These are phyloP conservation scores for Puccinia hordei DNA, from an alignment of 1,284 basidiomycete genomes.

Conservation along the genomic window DNA sequence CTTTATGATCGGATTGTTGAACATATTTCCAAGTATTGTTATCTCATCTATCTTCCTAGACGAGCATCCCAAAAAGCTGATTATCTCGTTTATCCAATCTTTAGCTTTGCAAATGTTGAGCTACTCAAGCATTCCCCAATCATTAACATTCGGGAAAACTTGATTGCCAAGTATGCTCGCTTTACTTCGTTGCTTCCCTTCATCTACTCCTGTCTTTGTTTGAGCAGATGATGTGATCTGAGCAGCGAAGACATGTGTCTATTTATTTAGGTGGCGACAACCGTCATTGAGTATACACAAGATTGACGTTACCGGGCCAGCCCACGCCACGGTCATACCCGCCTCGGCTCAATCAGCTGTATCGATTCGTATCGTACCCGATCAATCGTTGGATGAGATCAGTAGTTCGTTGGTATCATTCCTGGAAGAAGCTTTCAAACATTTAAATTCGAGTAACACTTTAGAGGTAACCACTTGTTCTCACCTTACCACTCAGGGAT, in stretches of 20 bases:
- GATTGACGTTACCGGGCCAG: slow-evolving; percentile 54
- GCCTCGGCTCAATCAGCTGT: slow-evolving; percentile 75
- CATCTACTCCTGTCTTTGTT: slow-evolving; percentile 52
- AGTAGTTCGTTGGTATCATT: slow-evolving; percentile 68
- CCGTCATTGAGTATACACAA: slow-evolving; percentile 55
- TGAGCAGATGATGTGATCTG: neutral
- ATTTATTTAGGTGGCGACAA: slow-evolving; percentile 39
- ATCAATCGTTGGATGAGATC: slow-evolving; percentile 78
- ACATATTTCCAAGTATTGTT: slow-evolving; percentile 28
- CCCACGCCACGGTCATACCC: slow-evolving; percentile 81
- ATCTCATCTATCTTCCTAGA: slow-evolving; percentile 29
- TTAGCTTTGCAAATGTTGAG: slow-evolving; percentile 45
- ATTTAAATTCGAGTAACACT: slow-evolving; percentile 70
- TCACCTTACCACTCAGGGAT: neutral
- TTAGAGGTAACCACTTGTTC: slow-evolving; percentile 65
- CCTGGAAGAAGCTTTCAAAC: slow-evolving; percentile 68
- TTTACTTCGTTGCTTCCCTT: slow-evolving; percentile 60
- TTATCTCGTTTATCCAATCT: neutral
- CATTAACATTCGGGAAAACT: slow-evolving; percentile 53
- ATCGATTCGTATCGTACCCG: slow-evolving; percentile 87
- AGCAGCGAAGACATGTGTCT: slow-evolving; percentile 27
- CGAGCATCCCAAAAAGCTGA: neutral
- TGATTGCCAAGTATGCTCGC: slow-evolving; percentile 65
- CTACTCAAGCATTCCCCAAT: slow-evolving; percentile 54
- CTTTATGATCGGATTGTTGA: slow-evolving; percentile 57